A percentile compares a stretch with the other conserved stretches of the same genome.
These are phyloP conservation scores for Pythium utonaiense DNA, from an alignment of 352 stramenopile species.

Conservation along the genomic window DNA sequence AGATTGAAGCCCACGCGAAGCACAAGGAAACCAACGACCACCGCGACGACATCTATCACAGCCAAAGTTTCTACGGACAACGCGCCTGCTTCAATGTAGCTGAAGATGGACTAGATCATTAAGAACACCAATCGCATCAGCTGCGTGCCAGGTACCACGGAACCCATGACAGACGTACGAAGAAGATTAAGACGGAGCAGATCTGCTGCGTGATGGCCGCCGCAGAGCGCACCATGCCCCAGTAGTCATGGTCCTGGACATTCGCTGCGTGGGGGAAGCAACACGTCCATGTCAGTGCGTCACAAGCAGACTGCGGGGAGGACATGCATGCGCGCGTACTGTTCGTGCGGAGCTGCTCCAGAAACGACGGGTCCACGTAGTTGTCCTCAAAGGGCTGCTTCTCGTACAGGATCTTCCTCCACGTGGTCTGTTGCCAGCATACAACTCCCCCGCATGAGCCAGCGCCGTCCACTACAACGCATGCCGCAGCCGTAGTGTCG, in stretches of 20 bases:
- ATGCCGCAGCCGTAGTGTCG: not conserved
- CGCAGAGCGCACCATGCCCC: slow-evolving; percentile 78
- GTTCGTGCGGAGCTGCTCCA: slow-evolving; percentile 90
- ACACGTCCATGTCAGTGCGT: not conserved
- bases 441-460: not conserved
- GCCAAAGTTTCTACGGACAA: slow-evolving; percentile 58
- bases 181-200: slow-evolving; percentile 86
- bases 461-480: not conserved
- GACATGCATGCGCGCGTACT: too few relatives aligned
- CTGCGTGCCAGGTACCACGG: not conserved
- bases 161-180: slow-evolving; percentile 38
- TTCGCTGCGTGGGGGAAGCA: slow-evolving; percentile 56
- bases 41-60: slow-evolving; percentile 51
- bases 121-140: not conserved
- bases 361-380: slow-evolving; percentile 87
- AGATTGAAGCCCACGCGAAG: slow-evolving; percentile 47
- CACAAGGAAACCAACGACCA: slow-evolving; percentile 48
- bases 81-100: slow-evolving; percentile 51
- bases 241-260: slow-evolving; percentile 80
- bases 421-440: slow-evolving; percentile 29
- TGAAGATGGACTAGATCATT: slow-evolving; percentile 58
- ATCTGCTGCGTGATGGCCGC: slow-evolving; percentile 89
- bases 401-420: slow-evolving; percentile 88
- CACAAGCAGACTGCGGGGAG: not conserved
- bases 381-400: slow-evolving; percentile 88